Conservation (phyloP, 805 yeast species). For the Hanseniaspora singularis region DNA sequence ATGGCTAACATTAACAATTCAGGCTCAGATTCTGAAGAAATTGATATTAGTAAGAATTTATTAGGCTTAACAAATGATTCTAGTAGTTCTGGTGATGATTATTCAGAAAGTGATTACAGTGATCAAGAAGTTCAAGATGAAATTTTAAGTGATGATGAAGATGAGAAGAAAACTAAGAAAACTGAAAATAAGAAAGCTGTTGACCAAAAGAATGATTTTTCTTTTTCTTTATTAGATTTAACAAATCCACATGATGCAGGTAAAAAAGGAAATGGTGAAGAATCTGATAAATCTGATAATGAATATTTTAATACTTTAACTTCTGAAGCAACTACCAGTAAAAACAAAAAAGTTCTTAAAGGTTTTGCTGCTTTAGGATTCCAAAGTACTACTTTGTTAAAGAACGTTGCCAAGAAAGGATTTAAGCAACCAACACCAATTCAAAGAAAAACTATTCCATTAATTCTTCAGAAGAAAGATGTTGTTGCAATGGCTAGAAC, state of each 20-base stretch:
- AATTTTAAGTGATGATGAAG: constrained; percentile 36
- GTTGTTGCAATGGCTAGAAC: constrained; percentile 99
- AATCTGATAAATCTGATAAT: constrained; percentile 38
- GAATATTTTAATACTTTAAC: constrained; percentile 31
- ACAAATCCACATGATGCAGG: constrained; percentile 31
- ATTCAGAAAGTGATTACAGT: constrained; percentile 19
- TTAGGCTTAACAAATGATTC: constrained; percentile 35
- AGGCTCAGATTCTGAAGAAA: constrained; percentile 37
- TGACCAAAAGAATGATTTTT: constrained; percentile 16
- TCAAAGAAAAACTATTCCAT: constrained; percentile 89
- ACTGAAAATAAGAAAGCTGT: constrained; percentile 17
- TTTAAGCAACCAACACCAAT: constrained; percentile 94
- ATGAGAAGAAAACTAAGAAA: constrained; percentile 23
- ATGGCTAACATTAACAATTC: background rate
- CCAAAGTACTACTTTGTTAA: constrained; percentile 48
- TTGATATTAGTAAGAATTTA: constrained; percentile 54
- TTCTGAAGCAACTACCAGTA: constrained; percentile 26
- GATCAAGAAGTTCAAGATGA: constrained; percentile 21
- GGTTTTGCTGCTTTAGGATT: constrained; percentile 89
- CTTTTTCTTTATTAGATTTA: constrained; percentile 39
- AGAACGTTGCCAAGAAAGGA: constrained; percentile 71
- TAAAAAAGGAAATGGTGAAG: constrained; percentile 29
- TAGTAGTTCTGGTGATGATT: constrained; percentile 29
- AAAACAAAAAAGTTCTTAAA: constrained; percentile 48
- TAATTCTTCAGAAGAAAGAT: constrained; percentile 75